These are phyloP conservation scores for Penicillium daleae DNA, from an alignment of 495 filamentous ascomycete genomes.

Conservation along the genomic window DNA sequence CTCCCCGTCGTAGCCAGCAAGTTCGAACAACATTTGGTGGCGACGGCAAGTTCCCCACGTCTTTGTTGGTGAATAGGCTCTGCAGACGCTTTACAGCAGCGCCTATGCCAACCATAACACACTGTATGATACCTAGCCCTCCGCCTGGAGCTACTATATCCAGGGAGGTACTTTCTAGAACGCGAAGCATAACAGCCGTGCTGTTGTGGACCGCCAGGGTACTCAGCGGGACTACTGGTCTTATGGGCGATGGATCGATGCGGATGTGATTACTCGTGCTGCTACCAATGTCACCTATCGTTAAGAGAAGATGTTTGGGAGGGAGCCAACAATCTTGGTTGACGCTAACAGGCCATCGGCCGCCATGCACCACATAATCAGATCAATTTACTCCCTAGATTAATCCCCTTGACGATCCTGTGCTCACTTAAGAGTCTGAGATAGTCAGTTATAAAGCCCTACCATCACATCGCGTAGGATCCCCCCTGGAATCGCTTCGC, in stretches of 20 bases:
- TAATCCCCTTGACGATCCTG: too few species aligned
- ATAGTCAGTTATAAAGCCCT: not conserved
- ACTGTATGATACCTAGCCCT: slow-evolving; percentile 19
- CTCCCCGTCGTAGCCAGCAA: too few species aligned
- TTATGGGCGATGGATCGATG: not conserved
- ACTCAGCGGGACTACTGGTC: not conserved
- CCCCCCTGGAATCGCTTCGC: not conserved
- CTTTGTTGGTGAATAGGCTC: slow-evolving; percentile 21
- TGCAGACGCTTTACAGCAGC: slow-evolving; percentile 24
- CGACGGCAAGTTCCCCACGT: slow-evolving; percentile 25
- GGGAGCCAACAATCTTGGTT: not conserved
- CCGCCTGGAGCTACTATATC: slow-evolving; percentile 20
- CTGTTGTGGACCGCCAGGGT: slow-evolving; percentile 21
- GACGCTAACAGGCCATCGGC: too few species aligned
- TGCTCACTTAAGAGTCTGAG: too few species aligned
- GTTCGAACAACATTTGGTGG: too few species aligned
- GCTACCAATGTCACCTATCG: not conserved
- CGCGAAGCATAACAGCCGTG: slow-evolving; percentile 22
- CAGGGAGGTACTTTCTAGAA: slow-evolving; percentile 23
- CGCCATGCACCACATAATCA: too few species aligned
- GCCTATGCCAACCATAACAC: slow-evolving; percentile 16
- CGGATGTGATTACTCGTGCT: not conserved
- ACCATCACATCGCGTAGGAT: not conserved
- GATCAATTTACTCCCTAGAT: too few species aligned
- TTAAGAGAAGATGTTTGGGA: not conserved